Percentiles rank a stretch among this genome's conserved stretches.
Conservation (phyloP, 805 yeast genomes). For the Groenewaldozyma salmanticensis region DNA sequence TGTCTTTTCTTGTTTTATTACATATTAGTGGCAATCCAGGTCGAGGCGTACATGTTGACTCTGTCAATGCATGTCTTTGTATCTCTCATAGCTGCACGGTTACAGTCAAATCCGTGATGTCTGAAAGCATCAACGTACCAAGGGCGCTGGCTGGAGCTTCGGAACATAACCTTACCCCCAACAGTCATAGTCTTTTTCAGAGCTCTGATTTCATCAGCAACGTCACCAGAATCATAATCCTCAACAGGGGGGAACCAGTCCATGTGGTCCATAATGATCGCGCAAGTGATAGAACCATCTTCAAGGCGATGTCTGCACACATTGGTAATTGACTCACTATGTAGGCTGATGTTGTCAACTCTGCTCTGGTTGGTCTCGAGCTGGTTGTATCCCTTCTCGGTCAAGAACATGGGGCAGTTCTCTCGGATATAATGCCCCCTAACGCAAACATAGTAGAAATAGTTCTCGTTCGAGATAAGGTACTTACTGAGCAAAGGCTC, state of each 20-base stretch:
- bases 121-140: slow-evolving; percentile 72
- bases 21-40: slow-evolving; percentile 81
- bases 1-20: background rate
- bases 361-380: slow-evolving; percentile 42
- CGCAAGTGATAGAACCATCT: slow-evolving; percentile 56
- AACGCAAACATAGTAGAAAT: slow-evolving; percentile 64
- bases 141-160: slow-evolving; percentile 65
- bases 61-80: slow-evolving; percentile 64
- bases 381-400: slow-evolving; percentile 44
- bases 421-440: slow-evolving; percentile 47
- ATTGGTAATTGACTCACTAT: slow-evolving; percentile 70
- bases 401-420: slow-evolving; percentile 72
- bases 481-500: slow-evolving; percentile 64
- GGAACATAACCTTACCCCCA: slow-evolving; percentile 65
- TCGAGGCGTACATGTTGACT: slow-evolving; percentile 80
- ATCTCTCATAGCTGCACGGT: slow-evolving; percentile 58
- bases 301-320: slow-evolving; percentile 54
- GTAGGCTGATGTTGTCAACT: slow-evolving; percentile 61
- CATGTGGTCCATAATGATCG: slow-evolving; percentile 86
- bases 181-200: slow-evolving; percentile 50
- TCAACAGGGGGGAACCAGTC: slow-evolving; percentile 76
- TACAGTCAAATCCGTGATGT: slow-evolving; percentile 54
- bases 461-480: slow-evolving; percentile 59
- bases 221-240: slow-evolving; percentile 6
- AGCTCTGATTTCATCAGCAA: slow-evolving; percentile 56